A percentile compares a stretch with the other conserved stretches of the same genome.
Conservation (phyloP, 23 red algal species). For the Gracilaria gracilis region DNA sequence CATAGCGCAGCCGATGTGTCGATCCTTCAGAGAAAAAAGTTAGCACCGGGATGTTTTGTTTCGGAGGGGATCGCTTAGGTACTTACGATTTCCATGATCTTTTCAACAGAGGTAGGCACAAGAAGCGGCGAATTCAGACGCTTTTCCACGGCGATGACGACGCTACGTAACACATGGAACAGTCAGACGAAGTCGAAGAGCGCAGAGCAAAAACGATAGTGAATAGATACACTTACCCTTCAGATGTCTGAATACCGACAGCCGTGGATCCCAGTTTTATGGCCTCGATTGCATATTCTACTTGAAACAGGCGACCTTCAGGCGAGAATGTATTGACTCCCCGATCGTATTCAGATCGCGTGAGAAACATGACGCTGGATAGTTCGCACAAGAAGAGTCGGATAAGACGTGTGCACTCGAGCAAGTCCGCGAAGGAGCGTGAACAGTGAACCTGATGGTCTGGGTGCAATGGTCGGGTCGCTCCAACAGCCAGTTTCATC, state of each 20-base stretch:
- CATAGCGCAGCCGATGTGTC: constrained; percentile 89
- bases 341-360: constrained; percentile 96
- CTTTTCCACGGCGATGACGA: constrained; percentile 97
- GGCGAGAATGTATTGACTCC: constrained; percentile 97
- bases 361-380: constrained; percentile 87
- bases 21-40: constrained; percentile 50
- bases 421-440: too few relatives aligned
- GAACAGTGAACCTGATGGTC: too few relatives aligned
- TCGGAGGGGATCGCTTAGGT: not conserved
- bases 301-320: constrained; percentile 95
- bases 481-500: not conserved
- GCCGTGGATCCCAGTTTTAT: constrained; percentile 96
- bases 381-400: not conserved
- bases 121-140: constrained; percentile 86
- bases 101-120: constrained; percentile 84
- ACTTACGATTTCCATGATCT: constrained; percentile 81
- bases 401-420: too few relatives aligned
- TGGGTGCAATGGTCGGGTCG: not conserved
- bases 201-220: not conserved
- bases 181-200: not conserved
- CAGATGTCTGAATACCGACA: constrained; percentile 82
- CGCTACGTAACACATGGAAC: constrained; percentile 20
- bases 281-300: constrained; percentile 98
- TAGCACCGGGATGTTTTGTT: not conserved
- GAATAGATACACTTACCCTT: constrained; percentile 68